Percentiles rank a stretch among this genome's conserved stretches.
These are phyloP conservation scores for Crithidia mellificae DNA, from an alignment of 208 protist genomes.

Conservation along the genomic window DNA sequence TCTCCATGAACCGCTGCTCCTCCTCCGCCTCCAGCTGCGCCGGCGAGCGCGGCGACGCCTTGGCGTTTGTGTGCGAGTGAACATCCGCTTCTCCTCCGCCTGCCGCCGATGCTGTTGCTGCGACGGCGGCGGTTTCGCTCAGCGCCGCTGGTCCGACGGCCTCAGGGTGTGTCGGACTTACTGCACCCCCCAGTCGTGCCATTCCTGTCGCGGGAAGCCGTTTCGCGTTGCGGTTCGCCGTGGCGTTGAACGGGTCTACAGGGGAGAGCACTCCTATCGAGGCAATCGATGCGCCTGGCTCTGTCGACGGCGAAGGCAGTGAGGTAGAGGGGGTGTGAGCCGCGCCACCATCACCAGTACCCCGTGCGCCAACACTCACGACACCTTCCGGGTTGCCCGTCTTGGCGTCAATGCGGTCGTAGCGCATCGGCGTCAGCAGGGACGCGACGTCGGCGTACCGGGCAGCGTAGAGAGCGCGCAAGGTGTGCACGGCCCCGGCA, in stretches of 20 bases:
- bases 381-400: conserved; percentile 71
- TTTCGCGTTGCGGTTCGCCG: not conserved
- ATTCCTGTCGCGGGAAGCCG: not conserved
- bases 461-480: conserved; percentile 41
- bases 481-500: conserved; percentile 54
- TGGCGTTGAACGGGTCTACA: not conserved
- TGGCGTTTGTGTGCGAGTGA: not conserved
- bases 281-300: not conserved
- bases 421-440: conserved; percentile 55
- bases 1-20: conserved; percentile 31
- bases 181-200: not conserved
- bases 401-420: conserved; percentile 73
- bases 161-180: no score
- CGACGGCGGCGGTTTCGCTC: not conserved
- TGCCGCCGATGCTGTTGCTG: not conserved
- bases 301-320: not conserved
- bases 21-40: conserved; percentile 6
- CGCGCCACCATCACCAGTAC: not conserved
- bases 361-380: no score
- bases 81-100: no score
- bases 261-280: not conserved
- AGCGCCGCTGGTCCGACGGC: not conserved
- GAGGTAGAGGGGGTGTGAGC: not conserved
- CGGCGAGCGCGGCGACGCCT: not conserved
- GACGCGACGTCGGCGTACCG: conserved; percentile 7